phyloP scores from a whole-genome alignment of 305 asterid species.

The Rubia peregrina region DNA sequence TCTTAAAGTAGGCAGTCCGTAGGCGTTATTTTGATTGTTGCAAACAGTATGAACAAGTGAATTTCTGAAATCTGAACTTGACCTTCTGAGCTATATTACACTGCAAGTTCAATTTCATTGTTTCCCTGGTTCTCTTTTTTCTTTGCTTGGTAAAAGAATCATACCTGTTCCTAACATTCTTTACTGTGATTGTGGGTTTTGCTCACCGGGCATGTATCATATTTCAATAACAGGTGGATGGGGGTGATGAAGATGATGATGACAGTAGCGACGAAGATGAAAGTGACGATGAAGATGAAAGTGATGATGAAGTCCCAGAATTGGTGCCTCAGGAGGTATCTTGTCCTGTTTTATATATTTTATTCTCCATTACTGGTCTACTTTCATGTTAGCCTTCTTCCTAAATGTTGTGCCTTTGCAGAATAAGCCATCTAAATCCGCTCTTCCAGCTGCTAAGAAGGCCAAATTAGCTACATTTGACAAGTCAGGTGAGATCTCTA shows the following conservation, averaged over 20 bases:
- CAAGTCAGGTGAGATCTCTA: constrained; percentile 43
- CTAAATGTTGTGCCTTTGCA: constrained; percentile 18
- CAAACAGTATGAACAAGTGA: too few relatives aligned
- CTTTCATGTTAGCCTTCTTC: neutral
- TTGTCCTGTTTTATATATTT: neutral
- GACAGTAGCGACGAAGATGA: constrained; percentile 17
- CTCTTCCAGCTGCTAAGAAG: constrained; percentile 36
- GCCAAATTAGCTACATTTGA: constrained; percentile 37
- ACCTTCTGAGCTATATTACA: too few relatives aligned
- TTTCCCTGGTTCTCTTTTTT: neutral
- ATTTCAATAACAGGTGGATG: constrained; percentile 2
- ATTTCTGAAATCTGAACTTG: too few relatives aligned
- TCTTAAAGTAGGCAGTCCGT: neutral
- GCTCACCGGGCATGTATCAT: neutral
- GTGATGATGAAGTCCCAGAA: neutral
- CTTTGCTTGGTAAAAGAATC: neutral
- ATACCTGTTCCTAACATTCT: neutral
- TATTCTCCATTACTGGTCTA: constrained; percentile 4
- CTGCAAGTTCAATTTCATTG: neutral
- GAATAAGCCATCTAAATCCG: constrained; percentile 43
- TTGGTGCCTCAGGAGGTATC: constrained; percentile 7
- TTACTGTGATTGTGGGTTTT: too few relatives aligned
- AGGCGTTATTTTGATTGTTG: too few relatives aligned
- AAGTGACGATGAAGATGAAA: constrained; percentile 24
- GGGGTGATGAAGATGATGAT: constrained; percentile 26